Base-by-base conservation (phyloP, 495 filamentous ascomycete species). In the Aspergillus affinis region DNA sequence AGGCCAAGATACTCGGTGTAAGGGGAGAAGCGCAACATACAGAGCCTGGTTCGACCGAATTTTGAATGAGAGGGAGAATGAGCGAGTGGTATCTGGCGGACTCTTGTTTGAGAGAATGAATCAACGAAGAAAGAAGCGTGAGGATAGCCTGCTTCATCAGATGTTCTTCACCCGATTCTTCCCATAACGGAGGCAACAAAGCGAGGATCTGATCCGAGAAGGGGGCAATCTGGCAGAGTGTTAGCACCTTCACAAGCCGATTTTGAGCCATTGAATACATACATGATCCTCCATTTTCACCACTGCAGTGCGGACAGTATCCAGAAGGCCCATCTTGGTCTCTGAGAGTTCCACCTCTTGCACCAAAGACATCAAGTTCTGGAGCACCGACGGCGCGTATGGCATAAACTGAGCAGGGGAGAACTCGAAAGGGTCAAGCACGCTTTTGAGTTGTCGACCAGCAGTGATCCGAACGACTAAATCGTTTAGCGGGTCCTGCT, bases 61-160 rank as follows among this genome's bases (percentile, higher is more conserved):
- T 88, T 48, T 81, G 73, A 44, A 98, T 89, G 27, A 97, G 78
- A 0, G 92, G 92, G 32, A 96, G 74, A 52, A 95, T 88, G 61
- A 89, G 75, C 20, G 72, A 61, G 58, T 95, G 90, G 55, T 92
- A 94, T 32, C 83, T 80, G 46, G 79, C 78, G 12, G 88, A 92
- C 12, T 91, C 82, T 23, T 82, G 80, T 63, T 88, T 88, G 82
- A 97, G 88, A 0, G 93, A 86, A 49, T 83, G 80, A 18, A 95
- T 87, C 30, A 98, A 76, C 6, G 90, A 86, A 1, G 88, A 81
- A 21, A 97, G 82, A 36, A 97, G 85, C 4, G 86, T 88, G n/a
- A 98, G 80, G 48, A 97, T 90, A 0, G 89, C 85, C 73, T 97
- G 91, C 74, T 97, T 97, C 83, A 97, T 88, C 51, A 93, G 79